Evolutionary conservation across 2,329 filamentous ascomycete genomes (phyloP), one percentile per base, ranked within the genome.

Genomic region (Fusarium haematococcum): DNA sequence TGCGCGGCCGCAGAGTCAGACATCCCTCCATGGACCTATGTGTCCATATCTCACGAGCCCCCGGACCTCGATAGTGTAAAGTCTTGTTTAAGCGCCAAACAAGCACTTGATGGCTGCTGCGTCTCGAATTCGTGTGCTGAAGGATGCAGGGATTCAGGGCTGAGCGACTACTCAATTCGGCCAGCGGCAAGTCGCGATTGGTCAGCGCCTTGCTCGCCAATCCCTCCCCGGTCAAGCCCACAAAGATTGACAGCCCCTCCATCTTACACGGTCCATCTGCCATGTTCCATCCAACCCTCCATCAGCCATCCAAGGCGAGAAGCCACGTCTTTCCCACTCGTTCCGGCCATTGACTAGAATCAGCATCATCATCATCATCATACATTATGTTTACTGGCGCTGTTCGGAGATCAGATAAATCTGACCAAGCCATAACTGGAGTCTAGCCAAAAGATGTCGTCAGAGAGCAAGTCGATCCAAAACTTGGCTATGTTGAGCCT

Each of bases 161-260:
- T 66, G 69, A 70, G 68, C 65, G 68, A 79, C 77, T 79, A 78
- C 77, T 79, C 76, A 74, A 79, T 79, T 79, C 50, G 77, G 77
- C 67, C 68, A 67, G 43, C 69, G 70, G 65, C 68, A 57, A 63
- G 68, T 63, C 73, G 65, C 69, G 68, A 78, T 79, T 79, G 77
- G 77, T 65, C 65, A 67, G 69, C 63, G 27, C 43, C 25, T 68
- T 65, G 60, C 63, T 63, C 67, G 63, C 61, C 67, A 71, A 58
- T 68, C 68, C 73, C 61, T 75, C 74, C 74, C 75, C 73, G 72
- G 77, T 59, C 65, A 70, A 76, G 71, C 50, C 63, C 63, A 39
- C 41, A 70, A 45, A 73, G 52, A 58, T 70, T 75, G 73, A 75
- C 73, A 75, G 73, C 65, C 68, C 64, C 54, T 54, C 33, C 59